Conservation (phyloP, 805 yeast species). For the Suhomyces sp. region DNA sequence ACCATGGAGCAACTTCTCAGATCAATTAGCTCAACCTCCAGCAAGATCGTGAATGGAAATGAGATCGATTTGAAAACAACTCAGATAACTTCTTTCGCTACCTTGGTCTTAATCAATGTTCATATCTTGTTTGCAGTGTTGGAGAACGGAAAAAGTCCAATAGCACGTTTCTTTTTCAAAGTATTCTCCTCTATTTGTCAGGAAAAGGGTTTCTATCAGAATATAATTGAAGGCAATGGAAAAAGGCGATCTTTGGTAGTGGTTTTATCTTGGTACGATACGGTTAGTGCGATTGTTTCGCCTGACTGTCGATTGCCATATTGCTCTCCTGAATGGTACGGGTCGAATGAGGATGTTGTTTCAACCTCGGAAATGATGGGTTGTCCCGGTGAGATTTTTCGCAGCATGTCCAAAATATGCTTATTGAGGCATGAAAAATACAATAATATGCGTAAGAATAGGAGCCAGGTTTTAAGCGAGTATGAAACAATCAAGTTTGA, state of each 20-base stretch:
- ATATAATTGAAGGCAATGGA: conserved; percentile 39
- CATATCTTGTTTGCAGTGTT: conserved; percentile 52
- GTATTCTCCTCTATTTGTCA: conserved; percentile 49
- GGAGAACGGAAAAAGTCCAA: conserved; percentile 53
- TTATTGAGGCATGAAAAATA: conserved; percentile 27
- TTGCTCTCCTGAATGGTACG: conserved; percentile 54
- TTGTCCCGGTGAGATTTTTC: conserved; percentile 57
- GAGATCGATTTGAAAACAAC: conserved; percentile 12
- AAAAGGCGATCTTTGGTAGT: conserved; percentile 50
- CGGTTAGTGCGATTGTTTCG: conserved; percentile 53
- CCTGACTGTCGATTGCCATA: conserved; percentile 57
- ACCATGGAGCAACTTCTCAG: conserved; percentile 54
- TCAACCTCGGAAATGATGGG: conserved; percentile 57
- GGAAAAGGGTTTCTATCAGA: conserved; percentile 40
- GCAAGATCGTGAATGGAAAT: conserved; percentile 6
- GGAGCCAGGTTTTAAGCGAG: conserved; percentile 17
- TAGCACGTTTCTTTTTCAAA: conserved; percentile 47
- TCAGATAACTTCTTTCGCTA: conserved; percentile 35
- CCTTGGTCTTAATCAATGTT: conserved; percentile 50
- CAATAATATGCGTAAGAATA: conserved; percentile 6
- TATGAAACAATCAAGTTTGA: conserved; percentile 33
- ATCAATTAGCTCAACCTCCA: conserved; percentile 26
- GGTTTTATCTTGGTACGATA: conserved; percentile 60
- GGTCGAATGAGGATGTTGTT: conserved; percentile 36
- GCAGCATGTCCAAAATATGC: conserved; percentile 45